Percentiles rank a stretch among this genome's conserved stretches.
phyloP scores from a whole-genome alignment of 768 basidiomycete genomes.

The Leucosporidium creatinivorum region DNA sequence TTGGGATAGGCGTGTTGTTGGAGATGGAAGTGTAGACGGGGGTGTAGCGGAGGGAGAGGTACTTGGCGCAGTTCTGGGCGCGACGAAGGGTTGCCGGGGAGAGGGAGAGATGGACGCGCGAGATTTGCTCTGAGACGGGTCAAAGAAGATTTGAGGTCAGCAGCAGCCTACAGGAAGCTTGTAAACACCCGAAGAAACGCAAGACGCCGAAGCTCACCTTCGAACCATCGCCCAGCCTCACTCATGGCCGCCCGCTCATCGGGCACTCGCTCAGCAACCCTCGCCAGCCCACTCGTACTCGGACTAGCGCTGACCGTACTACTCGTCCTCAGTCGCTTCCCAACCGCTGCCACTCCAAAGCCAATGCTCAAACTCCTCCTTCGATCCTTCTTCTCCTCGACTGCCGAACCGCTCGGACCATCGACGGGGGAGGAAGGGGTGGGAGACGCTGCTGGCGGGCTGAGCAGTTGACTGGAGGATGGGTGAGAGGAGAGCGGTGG shows the following conservation, averaged over 20 bases:
- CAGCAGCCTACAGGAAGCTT: too few relatives aligned
- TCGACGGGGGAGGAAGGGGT: not conserved
- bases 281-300: not conserved
- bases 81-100: slow-evolving; percentile 13
- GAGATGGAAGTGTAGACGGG: slow-evolving; percentile 8
- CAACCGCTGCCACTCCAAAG: not conserved
- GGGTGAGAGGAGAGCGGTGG: not conserved
- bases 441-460: not conserved
- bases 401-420: not conserved
- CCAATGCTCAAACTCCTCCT: slow-evolving; percentile 3
- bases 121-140: slow-evolving; percentile 2
- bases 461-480: not conserved
- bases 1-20: not conserved
- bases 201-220: not conserved
- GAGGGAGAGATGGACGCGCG: slow-evolving; percentile 12
- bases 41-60: slow-evolving; percentile 9
- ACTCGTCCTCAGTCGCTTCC: not conserved
- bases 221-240: not conserved
- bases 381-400: not conserved
- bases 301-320: not conserved
- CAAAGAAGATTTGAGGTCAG: not conserved
- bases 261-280: not conserved
- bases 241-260: not conserved
- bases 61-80: slow-evolving; percentile 12
- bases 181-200: too few relatives aligned